Percentiles rank a stretch among this genome's conserved stretches.
phyloP scores from a whole-genome alignment of 371 early-diverging fungal genomes.

The Dichotomocladium elegans region DNA sequence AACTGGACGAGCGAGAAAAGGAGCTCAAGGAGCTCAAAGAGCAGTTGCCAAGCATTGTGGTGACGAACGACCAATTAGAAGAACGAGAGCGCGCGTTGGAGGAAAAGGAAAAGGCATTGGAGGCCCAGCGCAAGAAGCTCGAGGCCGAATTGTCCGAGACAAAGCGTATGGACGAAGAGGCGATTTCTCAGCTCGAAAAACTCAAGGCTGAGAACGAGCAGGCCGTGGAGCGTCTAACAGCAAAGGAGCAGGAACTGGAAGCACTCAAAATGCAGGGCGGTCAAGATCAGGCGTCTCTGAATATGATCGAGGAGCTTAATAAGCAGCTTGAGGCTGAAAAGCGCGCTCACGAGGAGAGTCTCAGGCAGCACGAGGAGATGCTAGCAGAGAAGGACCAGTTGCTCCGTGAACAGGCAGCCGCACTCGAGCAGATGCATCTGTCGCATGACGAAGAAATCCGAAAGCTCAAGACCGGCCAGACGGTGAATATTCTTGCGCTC shows the following conservation, averaged over 20 bases:
- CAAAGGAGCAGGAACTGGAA: constrained; percentile 40
- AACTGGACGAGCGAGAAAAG: constrained; percentile 22
- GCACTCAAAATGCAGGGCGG: constrained; percentile 21
- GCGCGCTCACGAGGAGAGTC: constrained; percentile 33
- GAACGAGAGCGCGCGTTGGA: constrained; percentile 21
- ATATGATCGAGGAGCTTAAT: constrained; percentile 28
- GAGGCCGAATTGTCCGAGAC: constrained; percentile 11
- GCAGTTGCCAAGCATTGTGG: constrained; percentile 23
- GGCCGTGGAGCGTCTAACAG: constrained; percentile 29
- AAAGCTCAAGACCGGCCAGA: constrained; percentile 26
- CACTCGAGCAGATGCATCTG: constrained; percentile 16
- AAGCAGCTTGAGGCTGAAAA: constrained; percentile 38
- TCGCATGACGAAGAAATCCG: constrained; percentile 25
- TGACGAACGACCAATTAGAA: constrained; percentile 8
- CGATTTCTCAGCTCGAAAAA: constrained; percentile 27
- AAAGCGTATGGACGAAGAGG: constrained; percentile 24
- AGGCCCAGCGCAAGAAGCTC: constrained; percentile 11
- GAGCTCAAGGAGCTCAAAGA: constrained; percentile 29
- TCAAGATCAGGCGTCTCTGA: constrained; percentile 17
- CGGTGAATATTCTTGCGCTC: constrained; percentile 18
- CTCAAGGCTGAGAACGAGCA: constrained; percentile 36
- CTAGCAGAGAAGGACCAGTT: constrained; percentile 37
- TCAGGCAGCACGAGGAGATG: constrained; percentile 33
- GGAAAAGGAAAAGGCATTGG: constrained; percentile 18
- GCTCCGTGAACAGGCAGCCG: constrained; percentile 30